These are phyloP conservation scores for Trifolium subterraneum DNA, from an alignment of 306 rosid species.

Conservation along the genomic window DNA sequence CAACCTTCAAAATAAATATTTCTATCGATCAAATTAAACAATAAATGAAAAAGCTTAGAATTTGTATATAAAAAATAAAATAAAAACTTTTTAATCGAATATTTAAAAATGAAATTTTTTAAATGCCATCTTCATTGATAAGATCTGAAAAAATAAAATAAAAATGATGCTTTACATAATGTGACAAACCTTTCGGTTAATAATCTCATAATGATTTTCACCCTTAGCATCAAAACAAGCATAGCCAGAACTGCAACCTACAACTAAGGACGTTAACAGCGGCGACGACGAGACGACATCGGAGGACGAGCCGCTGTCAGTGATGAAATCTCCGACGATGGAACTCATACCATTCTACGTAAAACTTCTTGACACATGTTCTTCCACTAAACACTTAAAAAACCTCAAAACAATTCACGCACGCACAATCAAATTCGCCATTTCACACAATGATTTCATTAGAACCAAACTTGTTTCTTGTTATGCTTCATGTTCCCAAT, in stretches of 20 bases:
- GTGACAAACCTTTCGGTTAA: constrained; percentile 57
- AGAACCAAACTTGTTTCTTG: constrained; percentile 59
- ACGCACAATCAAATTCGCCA: constrained; percentile 40
- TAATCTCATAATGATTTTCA: constrained; percentile 30
- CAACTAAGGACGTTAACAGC: no score
- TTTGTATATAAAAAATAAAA: no score
- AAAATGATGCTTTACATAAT: not conserved
- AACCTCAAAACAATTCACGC: constrained; percentile 61
- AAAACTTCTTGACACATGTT: constrained; percentile 51
- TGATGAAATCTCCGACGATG: no score
- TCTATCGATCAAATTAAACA: constrained; percentile 43
- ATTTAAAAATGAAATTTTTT: no score
- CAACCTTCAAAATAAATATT: constrained; percentile 23
- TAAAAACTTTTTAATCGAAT: no score
- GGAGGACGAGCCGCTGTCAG: no score
- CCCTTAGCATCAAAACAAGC: constrained; percentile 25
- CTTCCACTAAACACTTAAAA: constrained; percentile 49
- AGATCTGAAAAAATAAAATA: no score
- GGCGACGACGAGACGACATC: no score
- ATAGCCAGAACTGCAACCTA: no score
- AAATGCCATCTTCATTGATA: no score
- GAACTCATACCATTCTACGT: constrained; percentile 50
- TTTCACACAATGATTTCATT: constrained; percentile 62
- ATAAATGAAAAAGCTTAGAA: constrained; percentile 35
- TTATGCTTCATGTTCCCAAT: constrained; percentile 66